Base-by-base conservation (phyloP, 169 alveolate genomes). In the Eimeria falciformis region DNA sequence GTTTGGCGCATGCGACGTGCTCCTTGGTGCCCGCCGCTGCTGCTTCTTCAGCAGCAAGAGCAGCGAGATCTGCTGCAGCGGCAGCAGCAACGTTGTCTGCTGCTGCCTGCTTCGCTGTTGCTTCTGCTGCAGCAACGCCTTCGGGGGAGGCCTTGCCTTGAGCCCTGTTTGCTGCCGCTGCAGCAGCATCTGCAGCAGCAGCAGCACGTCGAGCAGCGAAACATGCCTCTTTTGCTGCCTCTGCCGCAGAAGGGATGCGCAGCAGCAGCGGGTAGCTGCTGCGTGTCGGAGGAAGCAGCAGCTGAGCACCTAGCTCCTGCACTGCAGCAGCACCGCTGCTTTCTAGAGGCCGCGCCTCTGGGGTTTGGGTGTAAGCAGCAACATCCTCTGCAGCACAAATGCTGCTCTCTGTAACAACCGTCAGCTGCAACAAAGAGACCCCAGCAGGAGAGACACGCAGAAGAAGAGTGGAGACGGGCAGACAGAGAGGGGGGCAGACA, bases 211-310 rank as follows among this genome's bases (percentile, higher is more conserved):
- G 79, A 27, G 79, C 79, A 68, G 79, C 79, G 29, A 68, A 29
- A 9, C 29, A 1, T 18, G 82, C 82, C 14, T 50, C 82, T 33
- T 0, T 37, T 5, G 82, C 82, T 12, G 46, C 82, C 5, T 71
- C 82, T 71, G 53, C 82, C 12, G 82, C 56, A 9, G 82, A 71
- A 4, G 82, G 82, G 23, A 71, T 29, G 46, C 40, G 56, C 82
- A 71, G 56, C 56, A 71, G 82, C 82, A 71, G 82, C 82, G 82
- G 82, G 82, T 14, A 71, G 23, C 45, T 29, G 82, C 82, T 71
- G 25, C 82, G 82, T 40, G 18, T 21, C 27, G 50, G 82, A 6
- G 82, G 56, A 3, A 71, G 82, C 82, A 71, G 82, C 56, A 71
- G 55, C 53, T 4, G 82, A 55, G 58, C 82, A 11, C 82, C 82